Evolutionary conservation across 2,329 filamentous ascomycete genomes (phyloP).

Genomic region (Fusarium concolor): DNA sequence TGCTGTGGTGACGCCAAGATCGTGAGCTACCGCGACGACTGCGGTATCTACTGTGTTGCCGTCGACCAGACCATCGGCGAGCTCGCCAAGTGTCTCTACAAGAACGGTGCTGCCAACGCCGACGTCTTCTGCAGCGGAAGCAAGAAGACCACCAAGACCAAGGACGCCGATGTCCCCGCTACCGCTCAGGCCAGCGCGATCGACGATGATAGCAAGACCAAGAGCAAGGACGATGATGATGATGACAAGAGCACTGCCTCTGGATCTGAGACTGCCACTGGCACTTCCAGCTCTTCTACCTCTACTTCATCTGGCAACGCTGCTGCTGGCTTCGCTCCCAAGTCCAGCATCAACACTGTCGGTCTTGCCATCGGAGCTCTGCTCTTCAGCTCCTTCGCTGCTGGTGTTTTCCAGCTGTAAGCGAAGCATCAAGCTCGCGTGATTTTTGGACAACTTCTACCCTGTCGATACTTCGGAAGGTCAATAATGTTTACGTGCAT

Average conservation of each 20-base stretch:
- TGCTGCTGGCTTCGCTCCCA: conserved; percentile 35
- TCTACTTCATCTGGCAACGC: conserved; percentile 34
- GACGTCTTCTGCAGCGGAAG: conserved; percentile 59
- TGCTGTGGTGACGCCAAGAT: conserved; percentile 61
- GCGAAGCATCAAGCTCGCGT: conserved; percentile 23
- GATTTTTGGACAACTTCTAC: background rate
- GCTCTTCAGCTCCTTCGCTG: conserved; percentile 50
- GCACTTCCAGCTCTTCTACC: conserved; percentile 28
- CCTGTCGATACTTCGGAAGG: conserved; percentile 23
- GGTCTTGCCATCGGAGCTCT: conserved; percentile 53
- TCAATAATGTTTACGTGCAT: conserved; percentile 21
- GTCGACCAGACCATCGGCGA: conserved; percentile 48
- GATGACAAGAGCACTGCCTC: conserved; percentile 20
- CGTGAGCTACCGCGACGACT: conserved; percentile 59
- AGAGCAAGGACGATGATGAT: conserved; percentile 9
- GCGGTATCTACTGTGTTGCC: conserved; percentile 62
- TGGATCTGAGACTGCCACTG: conserved; percentile 9
- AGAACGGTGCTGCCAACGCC: conserved; percentile 51
- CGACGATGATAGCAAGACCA: conserved; percentile 23
- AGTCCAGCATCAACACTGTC: conserved; percentile 47
- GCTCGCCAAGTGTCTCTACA: conserved; percentile 53
- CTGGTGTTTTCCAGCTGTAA: conserved; percentile 45
- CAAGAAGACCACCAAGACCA: conserved; percentile 49
- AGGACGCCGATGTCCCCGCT: conserved; percentile 43
- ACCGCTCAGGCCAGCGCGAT: conserved; percentile 51